Percentiles rank a stretch among this genome's conserved stretches.
These are phyloP conservation scores for Aspergillus nomiae DNA, from an alignment of 2,329 filamentous ascomycete genomes.

Conservation along the genomic window DNA sequence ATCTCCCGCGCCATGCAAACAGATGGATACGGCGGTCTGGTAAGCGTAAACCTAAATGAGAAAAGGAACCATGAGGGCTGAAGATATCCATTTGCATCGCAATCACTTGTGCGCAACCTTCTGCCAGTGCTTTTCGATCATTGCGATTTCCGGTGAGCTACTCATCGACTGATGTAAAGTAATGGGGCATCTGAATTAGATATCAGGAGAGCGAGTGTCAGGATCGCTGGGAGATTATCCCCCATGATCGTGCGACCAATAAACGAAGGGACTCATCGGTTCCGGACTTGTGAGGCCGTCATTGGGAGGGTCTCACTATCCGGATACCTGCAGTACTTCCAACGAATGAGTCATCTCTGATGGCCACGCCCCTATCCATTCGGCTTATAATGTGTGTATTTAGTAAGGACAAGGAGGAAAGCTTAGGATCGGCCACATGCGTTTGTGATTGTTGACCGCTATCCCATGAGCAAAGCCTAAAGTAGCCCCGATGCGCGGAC, in stretches of 20 bases:
- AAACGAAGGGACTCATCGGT: conserved; percentile 10
- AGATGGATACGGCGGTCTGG: conserved; percentile 24
- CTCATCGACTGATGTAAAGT: conserved; percentile 7
- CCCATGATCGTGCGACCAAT: conserved; percentile 26
- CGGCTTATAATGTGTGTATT: not conserved
- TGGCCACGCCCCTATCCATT: not conserved
- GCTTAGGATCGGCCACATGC: conserved; percentile 13
- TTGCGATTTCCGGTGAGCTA: not conserved
- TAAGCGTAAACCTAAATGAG: conserved; percentile 12
- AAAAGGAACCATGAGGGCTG: conserved; percentile 7
- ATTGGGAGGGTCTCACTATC: conserved; percentile 35
- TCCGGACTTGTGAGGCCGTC: conserved; percentile 24
- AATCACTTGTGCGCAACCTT: not conserved
- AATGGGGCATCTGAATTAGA: conserved; percentile 21
- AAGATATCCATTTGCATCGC: conserved; percentile 16
- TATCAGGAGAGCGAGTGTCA: conserved; percentile 16
- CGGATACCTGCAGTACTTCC: conserved; percentile 36
- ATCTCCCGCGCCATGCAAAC: conserved; percentile 31
- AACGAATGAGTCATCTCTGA: conserved; percentile 21
- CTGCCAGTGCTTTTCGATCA: not conserved
- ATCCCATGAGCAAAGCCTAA: conserved; percentile 10
- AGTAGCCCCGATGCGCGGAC: not conserved
- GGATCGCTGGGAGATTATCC: conserved; percentile 27
- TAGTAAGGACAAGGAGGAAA: conserved; percentile 10
- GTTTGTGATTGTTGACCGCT: not conserved